phyloP scores from a whole-genome alignment of 768 basidiomycete genomes.

The Steccherinum ochraceum region DNA sequence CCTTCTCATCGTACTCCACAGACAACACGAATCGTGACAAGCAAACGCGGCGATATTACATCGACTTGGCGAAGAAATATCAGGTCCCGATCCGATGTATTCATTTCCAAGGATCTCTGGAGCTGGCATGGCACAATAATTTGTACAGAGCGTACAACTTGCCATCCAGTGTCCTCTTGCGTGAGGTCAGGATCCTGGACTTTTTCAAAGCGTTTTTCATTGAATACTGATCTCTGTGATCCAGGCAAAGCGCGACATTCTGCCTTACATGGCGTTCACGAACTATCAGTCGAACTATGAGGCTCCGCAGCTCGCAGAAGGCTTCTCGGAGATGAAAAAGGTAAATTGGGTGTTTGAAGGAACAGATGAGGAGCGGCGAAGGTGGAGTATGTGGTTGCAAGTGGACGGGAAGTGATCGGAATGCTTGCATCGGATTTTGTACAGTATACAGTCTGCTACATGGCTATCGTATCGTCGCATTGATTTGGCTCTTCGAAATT shows the following conservation, averaged over 20 bases:
- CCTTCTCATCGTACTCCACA: conserved; percentile 20
- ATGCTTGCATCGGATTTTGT: too few species aligned
- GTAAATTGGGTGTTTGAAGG: conserved; percentile 83
- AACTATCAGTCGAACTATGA: conserved; percentile 58
- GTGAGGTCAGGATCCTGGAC: neutral
- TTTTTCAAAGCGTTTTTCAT: neutral
- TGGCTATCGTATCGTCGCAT: too few species aligned
- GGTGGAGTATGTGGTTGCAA: conserved; percentile 87
- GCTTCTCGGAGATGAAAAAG: conserved; percentile 67
- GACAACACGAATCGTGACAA: conserved; percentile 90
- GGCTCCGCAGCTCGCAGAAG: conserved; percentile 61
- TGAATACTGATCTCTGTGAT: neutral
- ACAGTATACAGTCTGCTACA: neutral
- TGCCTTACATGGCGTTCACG: conserved; percentile 57
- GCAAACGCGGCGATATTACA: conserved; percentile 62
- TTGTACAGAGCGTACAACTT: conserved; percentile 73
- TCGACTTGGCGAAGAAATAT: conserved; percentile 55
- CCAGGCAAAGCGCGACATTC: conserved; percentile 42
- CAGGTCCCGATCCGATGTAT: conserved; percentile 66
- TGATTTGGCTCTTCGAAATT: too few species aligned
- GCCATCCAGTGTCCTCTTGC: conserved; percentile 33
- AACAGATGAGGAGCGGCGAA: conserved; percentile 55
- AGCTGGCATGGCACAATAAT: conserved; percentile 92
- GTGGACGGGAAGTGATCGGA: conserved; percentile 66
- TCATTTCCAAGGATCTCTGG: conserved; percentile 65